Conservation (phyloP, 305 asterid genomes). For the Solanum aculeatissimum region DNA sequence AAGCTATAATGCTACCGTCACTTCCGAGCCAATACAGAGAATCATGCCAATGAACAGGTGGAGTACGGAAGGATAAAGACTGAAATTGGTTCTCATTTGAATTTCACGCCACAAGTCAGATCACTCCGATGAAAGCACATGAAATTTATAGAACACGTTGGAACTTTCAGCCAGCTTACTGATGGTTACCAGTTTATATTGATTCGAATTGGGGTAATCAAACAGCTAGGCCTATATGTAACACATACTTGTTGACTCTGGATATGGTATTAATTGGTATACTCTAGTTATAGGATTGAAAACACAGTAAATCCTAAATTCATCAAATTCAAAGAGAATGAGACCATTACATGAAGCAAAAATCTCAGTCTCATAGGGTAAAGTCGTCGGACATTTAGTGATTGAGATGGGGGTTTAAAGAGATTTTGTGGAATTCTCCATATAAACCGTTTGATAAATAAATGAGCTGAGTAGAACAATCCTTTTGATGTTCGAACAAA, state of each 20-base stretch:
- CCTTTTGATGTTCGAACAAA: neutral
- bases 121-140: too few relatives aligned
- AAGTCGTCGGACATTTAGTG: neutral
- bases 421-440: neutral
- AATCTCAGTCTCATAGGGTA: neutral
- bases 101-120: too few relatives aligned
- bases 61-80: too few relatives aligned
- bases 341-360: neutral
- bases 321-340: neutral
- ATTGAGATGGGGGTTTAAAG: neutral
- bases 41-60: too few relatives aligned
- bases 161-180: too few relatives aligned
- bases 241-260: neutral
- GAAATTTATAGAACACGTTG: too few relatives aligned
- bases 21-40: too few relatives aligned
- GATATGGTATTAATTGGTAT: neutral
- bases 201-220: too few relatives aligned
- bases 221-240: too few relatives aligned
- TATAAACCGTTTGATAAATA: neutral
- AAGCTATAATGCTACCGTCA: too few relatives aligned
- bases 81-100: too few relatives aligned
- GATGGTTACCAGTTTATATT: too few relatives aligned
- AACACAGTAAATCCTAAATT: neutral
- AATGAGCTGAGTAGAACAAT: neutral
- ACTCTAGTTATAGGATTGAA: neutral